phyloP scores from a whole-genome alignment of 1,139 yeast species.

The Suhomyces anneliseae region DNA sequence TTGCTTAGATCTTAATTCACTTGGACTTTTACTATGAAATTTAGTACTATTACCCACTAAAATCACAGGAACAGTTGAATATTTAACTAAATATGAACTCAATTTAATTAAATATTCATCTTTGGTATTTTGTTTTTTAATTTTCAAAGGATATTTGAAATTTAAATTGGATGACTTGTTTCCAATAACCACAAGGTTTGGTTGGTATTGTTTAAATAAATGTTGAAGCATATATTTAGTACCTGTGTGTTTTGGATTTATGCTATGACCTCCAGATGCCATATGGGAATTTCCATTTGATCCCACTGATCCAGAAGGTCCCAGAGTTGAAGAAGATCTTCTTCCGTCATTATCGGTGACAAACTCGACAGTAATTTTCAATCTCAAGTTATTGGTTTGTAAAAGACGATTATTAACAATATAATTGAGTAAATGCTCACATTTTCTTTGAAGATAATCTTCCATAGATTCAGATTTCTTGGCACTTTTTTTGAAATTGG shows the following conservation, averaged over 20 bases:
- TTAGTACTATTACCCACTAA: constrained; percentile 33
- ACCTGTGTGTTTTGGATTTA: constrained; percentile 18
- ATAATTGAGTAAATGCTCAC: constrained; percentile 43
- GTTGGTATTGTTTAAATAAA: constrained; percentile 43
- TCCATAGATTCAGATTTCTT: constrained; percentile 15
- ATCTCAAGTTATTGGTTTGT: constrained; percentile 25
- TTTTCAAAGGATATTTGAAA: constrained; percentile 43
- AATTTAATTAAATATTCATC: constrained; percentile 35
- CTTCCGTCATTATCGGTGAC: constrained; percentile 25
- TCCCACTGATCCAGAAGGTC: constrained; percentile 1
- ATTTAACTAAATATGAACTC: constrained; percentile 41
- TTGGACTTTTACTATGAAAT: constrained; percentile 13
- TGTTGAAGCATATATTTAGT: constrained; percentile 39
- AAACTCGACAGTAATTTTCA: constrained; percentile 57
- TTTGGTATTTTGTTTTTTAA: constrained; percentile 22
- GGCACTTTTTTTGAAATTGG: constrained; percentile 15
- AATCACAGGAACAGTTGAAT: constrained; percentile 43
- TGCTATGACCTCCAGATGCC: neutral
- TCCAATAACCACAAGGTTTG: constrained; percentile 36
- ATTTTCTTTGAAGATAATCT: constrained; percentile 37
- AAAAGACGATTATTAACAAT: constrained; percentile 29
- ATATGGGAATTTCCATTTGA: neutral
- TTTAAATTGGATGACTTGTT: constrained; percentile 43
- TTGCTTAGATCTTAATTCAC: constrained; percentile 7
- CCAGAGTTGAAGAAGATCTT: constrained; percentile 4